These are phyloP conservation scores for Fraxinus baroniana DNA, from an alignment of 305 asterid species.

Conservation along the genomic window DNA sequence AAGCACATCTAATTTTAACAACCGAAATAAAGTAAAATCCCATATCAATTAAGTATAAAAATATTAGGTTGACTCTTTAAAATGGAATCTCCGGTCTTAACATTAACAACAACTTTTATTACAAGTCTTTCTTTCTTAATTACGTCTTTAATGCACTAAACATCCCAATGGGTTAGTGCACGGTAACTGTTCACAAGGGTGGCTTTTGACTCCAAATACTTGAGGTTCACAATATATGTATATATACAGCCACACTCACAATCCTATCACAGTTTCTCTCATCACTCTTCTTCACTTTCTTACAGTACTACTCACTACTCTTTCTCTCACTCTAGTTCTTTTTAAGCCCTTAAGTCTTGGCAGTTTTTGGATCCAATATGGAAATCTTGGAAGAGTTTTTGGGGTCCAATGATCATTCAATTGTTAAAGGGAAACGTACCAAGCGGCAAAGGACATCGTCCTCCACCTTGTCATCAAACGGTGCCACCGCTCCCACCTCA, in stretches of 20 bases:
- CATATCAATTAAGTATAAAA: background rate
- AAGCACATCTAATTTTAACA: no score
- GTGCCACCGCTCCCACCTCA: slow-evolving; percentile 12
- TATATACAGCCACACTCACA: background rate
- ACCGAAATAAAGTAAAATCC: background rate
- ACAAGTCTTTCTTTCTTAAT: background rate
- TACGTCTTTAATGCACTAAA: background rate
- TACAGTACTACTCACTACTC: slow-evolving; percentile 24
- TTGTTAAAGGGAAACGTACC: slow-evolving; percentile 63
- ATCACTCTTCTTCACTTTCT: slow-evolving; percentile 41
- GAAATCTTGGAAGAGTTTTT: slow-evolving; percentile 38
- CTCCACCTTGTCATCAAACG: slow-evolving; percentile 48
- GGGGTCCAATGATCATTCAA: slow-evolving; percentile 38
- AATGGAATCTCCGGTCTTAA: background rate
- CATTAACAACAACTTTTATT: background rate
- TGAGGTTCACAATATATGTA: background rate
- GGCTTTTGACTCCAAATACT: slow-evolving; percentile 29
- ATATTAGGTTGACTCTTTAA: no score
- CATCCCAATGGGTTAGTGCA: slow-evolving; percentile 14
- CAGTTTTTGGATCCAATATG: slow-evolving; percentile 15
- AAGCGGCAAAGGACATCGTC: slow-evolving; percentile 58
- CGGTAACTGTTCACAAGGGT: slow-evolving; percentile 40
- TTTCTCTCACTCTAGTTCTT: background rate
- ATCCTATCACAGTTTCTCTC: slow-evolving; percentile 39
- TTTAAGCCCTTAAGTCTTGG: background rate